A percentile compares a stretch with the other conserved stretches of the same genome.
phyloP scores from a whole-genome alignment of 2,329 filamentous ascomycete species.

The Fusarium fujikuroi region DNA sequence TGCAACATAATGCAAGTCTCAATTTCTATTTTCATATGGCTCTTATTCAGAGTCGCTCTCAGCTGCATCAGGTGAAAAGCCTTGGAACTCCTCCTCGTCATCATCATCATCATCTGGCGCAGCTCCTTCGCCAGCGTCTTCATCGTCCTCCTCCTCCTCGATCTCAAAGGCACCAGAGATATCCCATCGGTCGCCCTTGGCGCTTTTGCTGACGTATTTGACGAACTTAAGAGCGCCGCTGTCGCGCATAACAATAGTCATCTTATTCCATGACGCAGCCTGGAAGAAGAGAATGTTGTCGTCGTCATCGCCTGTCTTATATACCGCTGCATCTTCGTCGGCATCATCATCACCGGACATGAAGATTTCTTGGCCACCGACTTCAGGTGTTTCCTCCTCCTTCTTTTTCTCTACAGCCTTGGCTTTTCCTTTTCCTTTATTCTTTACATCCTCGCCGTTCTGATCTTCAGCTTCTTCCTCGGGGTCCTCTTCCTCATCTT shows the following conservation, averaged over 20 bases:
- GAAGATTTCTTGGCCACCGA: constrained; percentile 88
- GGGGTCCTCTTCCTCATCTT: constrained; percentile 64
- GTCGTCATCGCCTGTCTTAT: constrained; percentile 82
- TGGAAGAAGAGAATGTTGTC: constrained; percentile 74
- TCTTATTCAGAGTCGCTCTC: constrained; percentile 52
- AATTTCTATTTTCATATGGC: constrained; percentile 19
- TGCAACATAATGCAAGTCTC: constrained; percentile 14
- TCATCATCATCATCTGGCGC: constrained; percentile 55
- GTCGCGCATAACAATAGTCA: constrained; percentile 91
- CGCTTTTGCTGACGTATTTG: constrained; percentile 89
- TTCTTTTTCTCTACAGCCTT: constrained; percentile 21
- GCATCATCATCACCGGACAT: constrained; percentile 87
- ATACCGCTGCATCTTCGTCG: constrained; percentile 84
- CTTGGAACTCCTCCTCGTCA: constrained; percentile 65
- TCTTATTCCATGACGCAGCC: constrained; percentile 82
- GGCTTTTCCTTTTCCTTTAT: constrained; percentile 46
- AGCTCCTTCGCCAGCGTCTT: constrained; percentile 50
- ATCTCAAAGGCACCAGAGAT: constrained; percentile 83
- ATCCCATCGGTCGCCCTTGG: constrained; percentile 93
- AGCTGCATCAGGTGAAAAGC: constrained; percentile 59
- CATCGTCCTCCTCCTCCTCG: constrained; percentile 63
- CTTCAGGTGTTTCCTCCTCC: constrained; percentile 58
- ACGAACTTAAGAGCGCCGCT: constrained; percentile 89
- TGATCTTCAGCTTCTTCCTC: constrained; percentile 49
- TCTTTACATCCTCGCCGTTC: constrained; percentile 48